Conservation (phyloP, 441 rosid species). For the Populus hybrid region DNA sequence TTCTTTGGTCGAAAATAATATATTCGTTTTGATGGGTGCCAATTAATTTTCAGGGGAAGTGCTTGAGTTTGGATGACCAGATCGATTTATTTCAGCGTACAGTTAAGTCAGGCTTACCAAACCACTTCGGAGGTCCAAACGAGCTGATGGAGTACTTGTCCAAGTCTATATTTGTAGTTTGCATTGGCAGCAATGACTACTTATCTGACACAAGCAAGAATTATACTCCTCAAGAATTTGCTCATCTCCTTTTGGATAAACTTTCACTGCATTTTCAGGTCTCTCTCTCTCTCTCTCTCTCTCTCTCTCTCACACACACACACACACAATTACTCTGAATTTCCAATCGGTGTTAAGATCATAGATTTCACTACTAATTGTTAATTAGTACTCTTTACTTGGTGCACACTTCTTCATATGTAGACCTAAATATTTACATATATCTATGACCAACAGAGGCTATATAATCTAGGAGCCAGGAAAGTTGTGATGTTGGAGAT, state of each 20-base stretch:
- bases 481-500: constrained; percentile 37
- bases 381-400: too few species aligned
- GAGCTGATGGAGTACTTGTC: constrained; percentile 23
- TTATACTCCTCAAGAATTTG: constrained; percentile 20
- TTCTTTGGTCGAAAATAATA: too few species aligned
- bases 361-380: too few species aligned
- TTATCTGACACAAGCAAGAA: constrained; percentile 4
- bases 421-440: too few species aligned
- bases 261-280: constrained; percentile 23
- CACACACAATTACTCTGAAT: too few species aligned
- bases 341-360: too few species aligned
- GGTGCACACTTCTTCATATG: too few species aligned
- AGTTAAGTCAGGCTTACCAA: not conserved
- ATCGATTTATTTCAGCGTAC: constrained; percentile 25
- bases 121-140: constrained; percentile 14
- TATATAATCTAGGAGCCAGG: constrained; percentile 35
- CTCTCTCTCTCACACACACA: too few species aligned
- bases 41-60: constrained; percentile 29
- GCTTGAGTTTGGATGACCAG: constrained; percentile 39
- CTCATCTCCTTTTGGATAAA: constrained; percentile 24
- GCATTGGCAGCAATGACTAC: constrained; percentile 42
- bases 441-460: constrained; percentile 19
- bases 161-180: constrained; percentile 29
- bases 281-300: too few species aligned
- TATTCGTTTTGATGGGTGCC: not conserved